Evolutionary conservation across 768 basidiomycete genomes (phyloP), one percentile per base, ranked within the genome.

Genomic region (Naganishia randhawae): DNA sequence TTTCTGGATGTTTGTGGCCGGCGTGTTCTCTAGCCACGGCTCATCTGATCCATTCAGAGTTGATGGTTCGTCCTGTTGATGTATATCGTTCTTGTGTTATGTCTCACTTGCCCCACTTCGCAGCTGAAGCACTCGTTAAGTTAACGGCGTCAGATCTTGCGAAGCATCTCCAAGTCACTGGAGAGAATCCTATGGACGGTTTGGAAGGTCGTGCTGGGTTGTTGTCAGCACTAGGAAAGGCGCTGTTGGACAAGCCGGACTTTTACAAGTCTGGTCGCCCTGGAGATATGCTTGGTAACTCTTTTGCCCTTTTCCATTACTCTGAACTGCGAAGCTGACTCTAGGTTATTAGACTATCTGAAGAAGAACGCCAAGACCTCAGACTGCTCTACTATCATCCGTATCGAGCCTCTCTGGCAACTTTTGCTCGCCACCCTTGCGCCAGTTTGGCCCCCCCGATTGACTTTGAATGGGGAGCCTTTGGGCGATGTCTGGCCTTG

Each of bases 401-500:
- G 89, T 53, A 82, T 96, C 69, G 81, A 88, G 10, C 84, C 86
- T 0, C 85, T 98, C 16, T 98, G 95, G 92, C 80, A 85, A 16
- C 85, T 85, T 19, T 85, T 97, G 50, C 87, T 96, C 63, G 85
- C 89, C 4, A 90, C 91, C 3, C 83, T 98, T 37, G 85, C 89
- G 62, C 84, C 87, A 1, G 91, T 97, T 74, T 98, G 95, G 95
- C 94, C 95, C 0, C 81, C 84, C 2, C 85, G 93, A 29, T 84
- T 85, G 2, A 83, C 84, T 4, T 81, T 97, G 32, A 87, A 82
- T 10, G 88, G 86, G 3, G 78, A 89, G 29, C 77, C 88, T 0
- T 85, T 98, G 6, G 95, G 95, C 25, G 95, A 98, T 76, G 93
- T 93, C 52, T 98, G 95, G 95, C 89, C 88, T 0, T 94, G 91